Evolutionary conservation across 106 monocot genomes (phyloP).

Genomic region (Xerophyta viscosa): DNA sequence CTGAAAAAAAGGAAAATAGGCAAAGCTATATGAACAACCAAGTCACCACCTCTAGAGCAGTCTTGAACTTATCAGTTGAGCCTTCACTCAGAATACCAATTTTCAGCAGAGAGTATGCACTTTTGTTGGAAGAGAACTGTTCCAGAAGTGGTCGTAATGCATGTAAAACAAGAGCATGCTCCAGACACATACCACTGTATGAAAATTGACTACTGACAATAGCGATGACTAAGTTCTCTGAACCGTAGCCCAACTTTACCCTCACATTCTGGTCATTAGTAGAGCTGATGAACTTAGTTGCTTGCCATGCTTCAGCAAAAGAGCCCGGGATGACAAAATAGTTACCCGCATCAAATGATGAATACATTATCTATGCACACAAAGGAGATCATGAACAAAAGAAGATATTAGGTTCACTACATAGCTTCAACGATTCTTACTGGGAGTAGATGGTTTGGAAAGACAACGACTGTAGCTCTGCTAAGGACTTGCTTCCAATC

Average conservation of each 20-base stretch:
- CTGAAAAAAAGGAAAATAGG: not conserved
- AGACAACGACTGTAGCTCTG: slow-evolving; percentile 78
- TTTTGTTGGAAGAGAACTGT: slow-evolving; percentile 30
- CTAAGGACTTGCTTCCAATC: slow-evolving; percentile 79
- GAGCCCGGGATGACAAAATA: slow-evolving; percentile 83
- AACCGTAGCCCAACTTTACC: slow-evolving; percentile 28
- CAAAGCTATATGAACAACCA: not conserved
- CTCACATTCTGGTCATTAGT: slow-evolving; percentile 19
- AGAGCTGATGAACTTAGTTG: slow-evolving; percentile 15
- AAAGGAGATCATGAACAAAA: not conserved
- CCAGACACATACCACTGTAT: slow-evolving; percentile 75
- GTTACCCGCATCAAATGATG: slow-evolving; percentile 75
- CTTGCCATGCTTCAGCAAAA: slow-evolving; percentile 63
- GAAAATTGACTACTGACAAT: slow-evolving; percentile 79
- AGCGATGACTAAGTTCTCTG: slow-evolving; percentile 73
- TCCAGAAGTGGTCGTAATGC: slow-evolving; percentile 44
- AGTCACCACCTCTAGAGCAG: slow-evolving; percentile 53
- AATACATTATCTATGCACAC: slow-evolving; percentile 74
- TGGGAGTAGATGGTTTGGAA: slow-evolving; percentile 63
- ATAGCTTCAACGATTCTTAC: slow-evolving; percentile 35
- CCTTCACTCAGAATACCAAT: slow-evolving; percentile 49
- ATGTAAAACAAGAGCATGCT: slow-evolving; percentile 76
- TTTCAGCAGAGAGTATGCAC: slow-evolving; percentile 44
- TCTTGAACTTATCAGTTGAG: slow-evolving; percentile 30
- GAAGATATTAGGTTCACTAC: not conserved